phyloP scores from a whole-genome alignment of 1,284 basidiomycete genomes.

The Inonotus hispidus region DNA sequence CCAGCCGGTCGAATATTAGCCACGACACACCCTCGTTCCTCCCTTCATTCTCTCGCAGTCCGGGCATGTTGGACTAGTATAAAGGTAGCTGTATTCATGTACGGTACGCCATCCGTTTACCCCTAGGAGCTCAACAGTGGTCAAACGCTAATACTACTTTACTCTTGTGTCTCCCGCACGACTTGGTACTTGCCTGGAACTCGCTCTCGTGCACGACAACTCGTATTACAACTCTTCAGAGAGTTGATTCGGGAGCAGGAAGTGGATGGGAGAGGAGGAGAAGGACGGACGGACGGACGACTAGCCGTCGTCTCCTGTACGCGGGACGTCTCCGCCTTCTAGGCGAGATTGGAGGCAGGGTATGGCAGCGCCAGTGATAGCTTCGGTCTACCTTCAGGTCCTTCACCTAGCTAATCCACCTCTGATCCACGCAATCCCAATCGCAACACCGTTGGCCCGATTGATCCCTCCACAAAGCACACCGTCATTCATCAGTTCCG shows the following conservation, averaged over 20 bases:
- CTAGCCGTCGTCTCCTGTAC: neutral
- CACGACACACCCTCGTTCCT: too few species aligned
- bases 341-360: neutral
- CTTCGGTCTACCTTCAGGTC: neutral
- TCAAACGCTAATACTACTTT: too few species aligned
- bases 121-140: too few species aligned
- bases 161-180: too few species aligned
- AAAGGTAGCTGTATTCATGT: too few species aligned
- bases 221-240: too few species aligned
- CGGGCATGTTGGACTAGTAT: too few species aligned
- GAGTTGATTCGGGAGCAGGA: neutral
- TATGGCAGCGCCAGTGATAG: neutral
- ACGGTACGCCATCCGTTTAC: too few species aligned
- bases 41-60: too few species aligned
- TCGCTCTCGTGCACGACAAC: too few species aligned
- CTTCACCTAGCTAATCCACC: neutral
- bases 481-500: constrained; percentile 14
- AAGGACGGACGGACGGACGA: neutral
- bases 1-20: constrained; percentile 6
- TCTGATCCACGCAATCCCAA: neutral
- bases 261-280: neutral
- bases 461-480: neutral
- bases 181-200: too few species aligned
- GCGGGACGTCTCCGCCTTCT: neutral
- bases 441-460: constrained; percentile 1